Percentiles rank a stretch among this genome's conserved stretches.
Evolutionary conservation across 208 protist genomes (phyloP).

Genomic region (Balamuthia mandrillaris): DNA sequence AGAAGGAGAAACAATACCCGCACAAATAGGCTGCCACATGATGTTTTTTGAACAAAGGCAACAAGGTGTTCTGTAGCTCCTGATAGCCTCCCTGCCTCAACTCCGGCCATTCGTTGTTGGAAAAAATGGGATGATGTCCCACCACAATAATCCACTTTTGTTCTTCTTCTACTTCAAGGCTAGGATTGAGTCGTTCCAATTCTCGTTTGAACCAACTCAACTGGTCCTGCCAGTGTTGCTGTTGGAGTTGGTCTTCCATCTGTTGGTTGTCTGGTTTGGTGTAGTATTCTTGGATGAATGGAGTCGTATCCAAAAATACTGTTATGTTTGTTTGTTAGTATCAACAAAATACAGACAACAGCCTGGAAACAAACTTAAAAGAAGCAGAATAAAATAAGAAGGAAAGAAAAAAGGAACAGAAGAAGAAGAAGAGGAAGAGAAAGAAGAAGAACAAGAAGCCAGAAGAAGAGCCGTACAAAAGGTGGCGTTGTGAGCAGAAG

Average conservation of each 20-base stretch:
- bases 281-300: conserved; percentile 4
- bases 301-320: conserved; percentile 1
- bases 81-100: conserved; percentile 50
- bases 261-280: background rate
- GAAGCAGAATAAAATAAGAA: background rate
- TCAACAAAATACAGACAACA: too few species aligned
- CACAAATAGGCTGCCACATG: conserved; percentile 59
- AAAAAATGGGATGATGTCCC: conserved; percentile 63
- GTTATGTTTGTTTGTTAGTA: too few species aligned
- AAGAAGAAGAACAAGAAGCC: too few species aligned
- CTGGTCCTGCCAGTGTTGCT: conserved; percentile 53
- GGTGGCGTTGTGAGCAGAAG: background rate
- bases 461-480: background rate
- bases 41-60: conserved; percentile 52
- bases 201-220: too few species aligned
- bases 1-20: background rate
- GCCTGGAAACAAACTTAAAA: too few species aligned
- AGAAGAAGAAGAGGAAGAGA: background rate
- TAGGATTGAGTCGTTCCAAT: conserved; percentile 38
- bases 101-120: conserved; percentile 47
- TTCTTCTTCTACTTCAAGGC: conserved; percentile 36
- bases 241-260: background rate
- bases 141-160: conserved; percentile 60
- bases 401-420: background rate
- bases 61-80: conserved; percentile 55